Evolutionary conservation across 1,284 basidiomycete genomes (phyloP), one percentile per base, ranked within the genome.

Genomic region (Dichomitus squalens): DNA sequence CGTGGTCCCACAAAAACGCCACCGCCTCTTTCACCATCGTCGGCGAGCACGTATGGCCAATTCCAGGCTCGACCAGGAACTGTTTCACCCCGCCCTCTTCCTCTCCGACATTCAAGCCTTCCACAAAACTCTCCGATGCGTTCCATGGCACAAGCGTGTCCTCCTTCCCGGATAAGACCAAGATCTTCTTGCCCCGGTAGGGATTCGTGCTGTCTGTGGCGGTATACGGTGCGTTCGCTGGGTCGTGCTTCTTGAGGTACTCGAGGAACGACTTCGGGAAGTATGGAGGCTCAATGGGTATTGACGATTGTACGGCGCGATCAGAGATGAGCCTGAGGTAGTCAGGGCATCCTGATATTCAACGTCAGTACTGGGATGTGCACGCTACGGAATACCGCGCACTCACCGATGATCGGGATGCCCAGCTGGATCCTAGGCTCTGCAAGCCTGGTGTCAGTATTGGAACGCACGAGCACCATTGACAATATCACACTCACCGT

Each of bases 331-430:
- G 78, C 29, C 76, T 75, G 18, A 81, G 69, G 64, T 85, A 92
- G 73, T 93, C 88, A 0, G 94, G 92, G 61, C 92, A 92, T 34
- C 63, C 66, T 67, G 43, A 8, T 21, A 18, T 20, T 14, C 14
- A 11, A 33, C 3, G n/a, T 52, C 50, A 47, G 44, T 14, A 33
- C 12, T 12, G 7, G 12, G 16, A 11, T n/a, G n/a, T n/a, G n/a
- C n/a, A n/a, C 2, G 11, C n/a, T 20, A n/a, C 2, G 4, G 8
- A 2, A 31, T 20, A 18, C 8, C 20, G n/a, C n/a, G 53, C 8
- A 20, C 61, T 47, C 29, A 65, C 92, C 93, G 29, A 88, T 84
- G 67, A 90, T 86, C 0, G 92, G 88, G 27, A 95, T 85, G 0
- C 87, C 92, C 48, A 92, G 76, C 38, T 71, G 79, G 55, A 95